Percentiles rank a stretch among this genome's conserved stretches.
Evolutionary conservation across 768 basidiomycete species (phyloP).

Genomic region (Neoboletus brunneissimus): DNA sequence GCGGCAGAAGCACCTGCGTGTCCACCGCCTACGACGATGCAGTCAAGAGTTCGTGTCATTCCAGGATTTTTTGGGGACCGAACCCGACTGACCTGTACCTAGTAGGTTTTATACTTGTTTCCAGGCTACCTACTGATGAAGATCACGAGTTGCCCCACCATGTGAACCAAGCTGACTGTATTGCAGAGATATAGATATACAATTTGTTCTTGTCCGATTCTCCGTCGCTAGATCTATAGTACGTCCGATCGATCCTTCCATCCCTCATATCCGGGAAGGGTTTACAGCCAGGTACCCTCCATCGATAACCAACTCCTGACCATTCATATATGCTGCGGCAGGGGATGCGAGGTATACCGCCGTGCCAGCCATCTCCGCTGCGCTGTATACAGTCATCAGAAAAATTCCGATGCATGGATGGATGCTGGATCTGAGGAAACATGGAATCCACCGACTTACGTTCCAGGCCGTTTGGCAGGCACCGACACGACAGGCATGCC

Average conservation of each 20-base stretch:
- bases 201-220: background rate
- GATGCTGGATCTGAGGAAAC: background rate
- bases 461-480: slow-evolving; percentile 62
- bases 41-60: slow-evolving; percentile 41
- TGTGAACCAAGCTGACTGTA: background rate
- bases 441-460: slow-evolving; percentile 44
- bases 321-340: slow-evolving; percentile 72
- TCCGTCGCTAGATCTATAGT: background rate
- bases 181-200: background rate
- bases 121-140: background rate
- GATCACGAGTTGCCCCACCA: background rate
- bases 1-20: slow-evolving; percentile 69
- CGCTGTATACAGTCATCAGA: slow-evolving; percentile 37
- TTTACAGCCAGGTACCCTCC: slow-evolving; percentile 76
- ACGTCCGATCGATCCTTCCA: background rate
- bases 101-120: background rate
- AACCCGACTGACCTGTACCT: background rate
- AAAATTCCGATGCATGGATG: background rate
- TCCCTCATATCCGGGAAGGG: slow-evolving; percentile 46
- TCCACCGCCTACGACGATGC: slow-evolving; percentile 63
- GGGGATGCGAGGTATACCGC: slow-evolving; percentile 71
- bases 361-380: slow-evolving; percentile 74
- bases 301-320: slow-evolving; percentile 76
- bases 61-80: background rate
- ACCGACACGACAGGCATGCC: slow-evolving; percentile 59